Evolutionary conservation across 768 basidiomycete genomes (phyloP), one percentile per base, ranked within the genome.

Genomic region (Suillus americanus): DNA sequence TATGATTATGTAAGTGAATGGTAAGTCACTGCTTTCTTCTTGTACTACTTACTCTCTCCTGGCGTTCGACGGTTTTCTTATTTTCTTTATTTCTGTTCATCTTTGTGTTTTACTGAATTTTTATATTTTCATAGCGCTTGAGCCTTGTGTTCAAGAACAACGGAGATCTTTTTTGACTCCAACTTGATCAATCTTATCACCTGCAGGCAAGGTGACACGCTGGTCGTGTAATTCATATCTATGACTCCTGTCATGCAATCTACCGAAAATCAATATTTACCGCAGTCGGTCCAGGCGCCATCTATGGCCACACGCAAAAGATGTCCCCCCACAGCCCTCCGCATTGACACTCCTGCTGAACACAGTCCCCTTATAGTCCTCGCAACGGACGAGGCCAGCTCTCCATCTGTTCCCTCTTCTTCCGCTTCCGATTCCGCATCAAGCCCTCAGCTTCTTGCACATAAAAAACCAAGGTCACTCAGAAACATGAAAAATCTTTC

Each of bases 401-500:
- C 83, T 64, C 74, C 83, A 62, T 84, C 86, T 63, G 78, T 83
- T 46, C 77, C 83, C 64, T 85, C 84, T 67, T 82, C 85, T 65
- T 79, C 85, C 16, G 65, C 80, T 61, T 83, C 83, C 65, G 86
- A 89, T 68, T 80, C 82, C 51, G 83, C 85, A 71, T 79, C 75
- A 66, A 61, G 60, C n/a, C 61, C 80, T 83, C 56, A 54, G 53
- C 74, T 77, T 81, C 75, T 74, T 61, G 71, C 77, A 64, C 73
- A 78, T 62, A 81, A 77, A 72, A 79, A 74, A 65, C 78, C 81
- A 62, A 78, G 80, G 61, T 77, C 83, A 35, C 73, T 80, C 66
- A 82, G 87, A 75, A 92, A 92, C 74, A 86, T 89, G 84, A 93
- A 92, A 82, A 86, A 87, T 67, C 78, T 92, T 9, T 92, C 89